Percentiles rank a stretch among this genome's conserved stretches.
Evolutionary conservation across 2,329 filamentous ascomycete genomes (phyloP).

Genomic region (Mollisiaceae sp.): DNA sequence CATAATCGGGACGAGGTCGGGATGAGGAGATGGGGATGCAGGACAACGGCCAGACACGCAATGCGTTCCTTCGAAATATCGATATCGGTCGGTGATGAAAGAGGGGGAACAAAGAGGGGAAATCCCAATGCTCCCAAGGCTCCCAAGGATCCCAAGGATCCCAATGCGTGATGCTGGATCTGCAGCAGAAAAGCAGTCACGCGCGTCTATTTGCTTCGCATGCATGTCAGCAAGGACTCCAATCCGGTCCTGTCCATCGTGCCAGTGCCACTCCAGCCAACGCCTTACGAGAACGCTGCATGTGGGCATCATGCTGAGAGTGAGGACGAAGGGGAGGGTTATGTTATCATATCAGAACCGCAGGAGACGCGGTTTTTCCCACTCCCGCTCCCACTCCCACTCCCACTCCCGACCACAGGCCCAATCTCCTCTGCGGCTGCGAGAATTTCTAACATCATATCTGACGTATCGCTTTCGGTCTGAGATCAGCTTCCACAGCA

Average conservation of each 20-base stretch:
- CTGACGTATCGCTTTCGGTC: constrained; percentile 24
- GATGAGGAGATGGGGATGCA: not conserved
- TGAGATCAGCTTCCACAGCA: constrained; percentile 16
- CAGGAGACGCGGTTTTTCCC: not conserved
- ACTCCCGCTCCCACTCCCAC: not conserved
- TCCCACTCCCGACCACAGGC: not conserved
- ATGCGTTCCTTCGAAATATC: constrained; percentile 1
- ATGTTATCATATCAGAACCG: constrained; percentile 7
- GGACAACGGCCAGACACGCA: not conserved
- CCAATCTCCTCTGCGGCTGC: not conserved
- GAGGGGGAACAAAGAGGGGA: constrained; percentile 17
- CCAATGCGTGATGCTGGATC: constrained; percentile 6
- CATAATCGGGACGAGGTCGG: constrained; percentile 7
- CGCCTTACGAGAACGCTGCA: constrained; percentile 22
- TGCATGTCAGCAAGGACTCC: constrained; percentile 20
- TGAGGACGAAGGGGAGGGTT: too few species aligned
- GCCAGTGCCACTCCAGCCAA: constrained; percentile 12
- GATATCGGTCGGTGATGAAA: constrained; percentile 10
- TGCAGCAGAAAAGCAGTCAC: constrained; percentile 12
- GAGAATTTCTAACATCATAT: constrained; percentile 11
- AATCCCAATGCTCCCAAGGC: too few species aligned
- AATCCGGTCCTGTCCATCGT: not conserved
- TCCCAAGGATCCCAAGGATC: too few species aligned
- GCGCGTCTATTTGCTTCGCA: constrained; percentile 14
- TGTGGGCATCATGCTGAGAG: not conserved